Evolutionary conservation across 2,329 filamentous ascomycete species (phyloP).

Genomic region (Cladophialophora chaetospira): DNA sequence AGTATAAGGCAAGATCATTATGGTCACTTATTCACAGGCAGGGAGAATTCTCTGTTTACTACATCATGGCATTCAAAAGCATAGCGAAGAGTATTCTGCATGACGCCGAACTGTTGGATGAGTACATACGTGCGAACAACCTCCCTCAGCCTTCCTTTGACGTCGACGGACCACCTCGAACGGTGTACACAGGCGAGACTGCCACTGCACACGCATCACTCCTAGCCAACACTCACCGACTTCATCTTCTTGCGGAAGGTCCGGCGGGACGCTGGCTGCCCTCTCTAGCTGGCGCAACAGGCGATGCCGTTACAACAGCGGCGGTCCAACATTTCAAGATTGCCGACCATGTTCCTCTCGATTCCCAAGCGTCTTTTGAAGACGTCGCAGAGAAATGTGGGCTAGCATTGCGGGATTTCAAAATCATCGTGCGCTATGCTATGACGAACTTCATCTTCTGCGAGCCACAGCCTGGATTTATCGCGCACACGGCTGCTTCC

Average conservation of each 20-base stretch:
- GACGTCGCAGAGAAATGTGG: neutral
- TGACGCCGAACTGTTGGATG: neutral
- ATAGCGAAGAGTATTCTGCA: neutral
- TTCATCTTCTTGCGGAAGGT: neutral
- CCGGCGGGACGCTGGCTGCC: neutral
- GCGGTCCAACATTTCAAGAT: constrained; percentile 4
- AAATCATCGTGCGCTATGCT: constrained; percentile 34
- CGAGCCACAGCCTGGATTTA: constrained; percentile 33
- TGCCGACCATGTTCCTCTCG: constrained; percentile 2
- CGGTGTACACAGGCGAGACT: neutral
- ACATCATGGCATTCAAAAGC: neutral
- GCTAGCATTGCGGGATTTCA: neutral
- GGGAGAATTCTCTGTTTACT: no score
- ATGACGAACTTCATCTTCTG: constrained; percentile 37
- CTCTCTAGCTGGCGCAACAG: neutral
- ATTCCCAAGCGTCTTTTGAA: neutral
- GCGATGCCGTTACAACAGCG: constrained; percentile 1
- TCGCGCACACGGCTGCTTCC: constrained; percentile 14
- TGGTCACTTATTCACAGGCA: no score
- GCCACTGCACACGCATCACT: neutral
- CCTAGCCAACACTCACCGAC: neutral
- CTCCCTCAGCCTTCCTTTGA: neutral
- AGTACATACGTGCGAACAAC: neutral
- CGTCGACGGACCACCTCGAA: neutral
- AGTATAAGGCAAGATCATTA: no score